Conservation (phyloP, 116 monocot genomes). For the Dioscorea cayenensis region DNA sequence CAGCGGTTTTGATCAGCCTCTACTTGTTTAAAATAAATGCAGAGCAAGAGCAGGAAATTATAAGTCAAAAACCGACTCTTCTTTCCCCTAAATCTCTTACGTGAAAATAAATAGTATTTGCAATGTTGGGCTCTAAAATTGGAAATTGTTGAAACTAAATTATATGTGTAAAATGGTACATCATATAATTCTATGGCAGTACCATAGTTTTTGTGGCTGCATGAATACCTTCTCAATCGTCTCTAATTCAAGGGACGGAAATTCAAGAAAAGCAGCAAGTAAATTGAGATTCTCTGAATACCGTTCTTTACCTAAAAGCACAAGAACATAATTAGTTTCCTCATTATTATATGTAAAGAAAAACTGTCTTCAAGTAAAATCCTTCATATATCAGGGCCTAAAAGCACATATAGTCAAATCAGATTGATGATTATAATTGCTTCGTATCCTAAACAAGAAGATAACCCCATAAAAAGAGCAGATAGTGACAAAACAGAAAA, state of each 20-base stretch:
- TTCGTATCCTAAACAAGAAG: background rate
- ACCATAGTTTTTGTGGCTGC: background rate
- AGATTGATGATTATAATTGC: background rate
- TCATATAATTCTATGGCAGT: background rate
- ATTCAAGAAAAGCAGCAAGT: constrained; percentile 74
- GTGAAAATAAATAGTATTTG: no score
- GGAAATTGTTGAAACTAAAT: no score
- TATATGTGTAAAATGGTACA: no score
- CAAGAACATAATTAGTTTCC: background rate
- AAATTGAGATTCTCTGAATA: constrained; percentile 65
- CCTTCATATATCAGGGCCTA: background rate
- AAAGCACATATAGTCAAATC: background rate
- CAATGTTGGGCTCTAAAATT: no score
- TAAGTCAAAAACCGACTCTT: no score
- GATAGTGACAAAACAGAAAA: no score
- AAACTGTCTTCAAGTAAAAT: background rate
- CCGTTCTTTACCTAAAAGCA: constrained; percentile 36
- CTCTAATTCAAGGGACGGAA: constrained; percentile 50
- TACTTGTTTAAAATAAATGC: no score
- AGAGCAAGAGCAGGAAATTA: no score
- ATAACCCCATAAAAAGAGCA: no score
- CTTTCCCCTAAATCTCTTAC: no score
- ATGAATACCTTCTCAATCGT: constrained; percentile 66
- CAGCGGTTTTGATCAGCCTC: no score
- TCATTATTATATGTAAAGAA: background rate